Evolutionary conservation across 345 rosid species (phyloP).

Genomic region (Geranium brycei): DNA sequence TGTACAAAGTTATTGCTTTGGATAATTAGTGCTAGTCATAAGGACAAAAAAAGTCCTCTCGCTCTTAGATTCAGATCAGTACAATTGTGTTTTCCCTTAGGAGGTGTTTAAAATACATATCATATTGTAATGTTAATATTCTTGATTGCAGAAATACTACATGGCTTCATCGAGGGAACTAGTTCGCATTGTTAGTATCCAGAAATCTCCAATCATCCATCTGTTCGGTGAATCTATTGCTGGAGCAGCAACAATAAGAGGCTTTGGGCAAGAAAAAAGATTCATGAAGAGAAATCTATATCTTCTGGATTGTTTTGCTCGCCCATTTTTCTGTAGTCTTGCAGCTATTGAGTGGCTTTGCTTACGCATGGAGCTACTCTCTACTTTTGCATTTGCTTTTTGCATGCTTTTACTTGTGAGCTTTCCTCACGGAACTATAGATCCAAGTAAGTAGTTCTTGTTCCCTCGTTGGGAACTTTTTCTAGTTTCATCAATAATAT

Average conservation of each 20-base stretch:
- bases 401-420: conserved; percentile 98
- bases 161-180: conserved; percentile 99
- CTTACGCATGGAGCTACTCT: conserved; percentile 93
- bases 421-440: conserved; percentile 88
- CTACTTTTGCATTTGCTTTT: conserved; percentile 90
- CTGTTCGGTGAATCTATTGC: conserved; percentile 98
- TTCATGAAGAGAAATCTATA: conserved; percentile 93
- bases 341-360: conserved; percentile 99
- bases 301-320: conserved; percentile 97
- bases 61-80: background rate
- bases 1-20: background rate
- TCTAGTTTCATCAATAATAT: no score
- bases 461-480: no score
- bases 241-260: conserved; percentile 98
- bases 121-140: background rate
- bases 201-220: conserved; percentile 93
- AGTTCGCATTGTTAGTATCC: conserved; percentile 97
- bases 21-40: background rate
- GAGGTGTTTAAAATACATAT: no score
- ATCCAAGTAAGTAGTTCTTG: conserved; percentile 96
- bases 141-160: conserved; percentile 77
- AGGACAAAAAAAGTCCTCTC: background rate
- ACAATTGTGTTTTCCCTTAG: no score
- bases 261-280: conserved; percentile 93
- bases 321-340: conserved; percentile 95